Evolutionary conservation across 1,139 yeast species (phyloP).

Genomic region (Scheffersomyces segobiensis): DNA sequence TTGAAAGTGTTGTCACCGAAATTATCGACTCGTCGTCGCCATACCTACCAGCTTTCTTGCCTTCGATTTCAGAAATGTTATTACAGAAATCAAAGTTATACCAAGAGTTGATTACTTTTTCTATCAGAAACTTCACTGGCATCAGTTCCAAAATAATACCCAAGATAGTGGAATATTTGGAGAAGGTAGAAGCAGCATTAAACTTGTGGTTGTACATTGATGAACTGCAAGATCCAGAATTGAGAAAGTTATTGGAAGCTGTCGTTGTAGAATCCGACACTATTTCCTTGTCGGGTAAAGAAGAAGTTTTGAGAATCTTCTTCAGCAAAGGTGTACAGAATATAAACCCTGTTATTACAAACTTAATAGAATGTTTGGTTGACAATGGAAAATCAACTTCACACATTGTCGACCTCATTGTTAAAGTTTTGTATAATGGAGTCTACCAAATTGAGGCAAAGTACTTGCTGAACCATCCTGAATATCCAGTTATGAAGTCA

Average conservation of each 20-base stretch:
- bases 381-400: conserved; percentile 23
- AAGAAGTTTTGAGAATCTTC: conserved; percentile 25
- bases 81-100: conserved; percentile 25
- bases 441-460: conserved; percentile 45
- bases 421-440: conserved; percentile 40
- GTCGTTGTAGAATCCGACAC: conserved; percentile 13
- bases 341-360: conserved; percentile 37
- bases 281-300: conserved; percentile 5
- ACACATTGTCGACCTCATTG: conserved; percentile 29
- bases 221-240: conserved; percentile 8
- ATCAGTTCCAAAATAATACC: conserved; percentile 29
- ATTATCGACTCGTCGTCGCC: conserved; percentile 49
- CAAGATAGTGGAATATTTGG: conserved; percentile 49
- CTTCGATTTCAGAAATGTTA: conserved; percentile 28
- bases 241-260: conserved; percentile 16
- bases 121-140: conserved; percentile 46
- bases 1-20: conserved; percentile 51
- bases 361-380: conserved; percentile 27
- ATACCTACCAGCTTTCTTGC: conserved; percentile 31
- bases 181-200: conserved; percentile 56
- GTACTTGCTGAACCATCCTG: conserved; percentile 25
- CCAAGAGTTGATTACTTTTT: conserved; percentile 46
- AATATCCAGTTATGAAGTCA: conserved; percentile 21
- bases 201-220: conserved; percentile 48
- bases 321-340: conserved; percentile 30